A percentile compares a stretch with the other conserved stretches of the same genome.
phyloP scores from a whole-genome alignment of 2,329 filamentous ascomycete genomes.

The Colletotrichum camelliae region DNA sequence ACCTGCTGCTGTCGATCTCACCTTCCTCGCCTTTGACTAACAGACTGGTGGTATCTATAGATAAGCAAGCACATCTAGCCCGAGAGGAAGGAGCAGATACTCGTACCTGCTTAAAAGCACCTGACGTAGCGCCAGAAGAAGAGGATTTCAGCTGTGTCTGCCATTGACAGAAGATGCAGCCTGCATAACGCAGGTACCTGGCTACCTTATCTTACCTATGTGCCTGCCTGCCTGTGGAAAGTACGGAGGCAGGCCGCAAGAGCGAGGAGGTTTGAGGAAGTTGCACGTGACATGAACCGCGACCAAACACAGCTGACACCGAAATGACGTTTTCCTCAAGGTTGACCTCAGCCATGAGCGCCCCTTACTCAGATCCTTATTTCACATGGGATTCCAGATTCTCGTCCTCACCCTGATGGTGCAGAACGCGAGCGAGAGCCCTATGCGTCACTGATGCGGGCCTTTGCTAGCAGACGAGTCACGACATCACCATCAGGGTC shows the following conservation, averaged over 20 bases:
- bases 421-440: too few species aligned
- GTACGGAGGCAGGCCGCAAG: not conserved
- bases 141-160: not conserved
- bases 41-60: not conserved
- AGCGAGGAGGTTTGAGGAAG: not conserved
- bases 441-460: not conserved
- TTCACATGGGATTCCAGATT: not conserved
- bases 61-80: not conserved
- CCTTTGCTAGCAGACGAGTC: too few species aligned
- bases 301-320: not conserved
- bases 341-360: accelerated
- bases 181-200: accelerated
- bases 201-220: not conserved
- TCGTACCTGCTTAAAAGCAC: too few species aligned
- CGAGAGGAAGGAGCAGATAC: not conserved
- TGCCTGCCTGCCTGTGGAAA: not conserved
- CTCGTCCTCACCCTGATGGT: not conserved
- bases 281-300: not conserved
- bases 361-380: not conserved
- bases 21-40: not conserved
- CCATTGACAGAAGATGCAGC: not conserved
- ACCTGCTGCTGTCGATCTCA: accelerated
- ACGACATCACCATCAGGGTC: not conserved
- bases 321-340: not conserved
- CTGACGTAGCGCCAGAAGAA: too few species aligned